These are phyloP conservation scores for Pichia membranifaciens DNA, from an alignment of 805 yeast species.

Conservation along the genomic window DNA sequence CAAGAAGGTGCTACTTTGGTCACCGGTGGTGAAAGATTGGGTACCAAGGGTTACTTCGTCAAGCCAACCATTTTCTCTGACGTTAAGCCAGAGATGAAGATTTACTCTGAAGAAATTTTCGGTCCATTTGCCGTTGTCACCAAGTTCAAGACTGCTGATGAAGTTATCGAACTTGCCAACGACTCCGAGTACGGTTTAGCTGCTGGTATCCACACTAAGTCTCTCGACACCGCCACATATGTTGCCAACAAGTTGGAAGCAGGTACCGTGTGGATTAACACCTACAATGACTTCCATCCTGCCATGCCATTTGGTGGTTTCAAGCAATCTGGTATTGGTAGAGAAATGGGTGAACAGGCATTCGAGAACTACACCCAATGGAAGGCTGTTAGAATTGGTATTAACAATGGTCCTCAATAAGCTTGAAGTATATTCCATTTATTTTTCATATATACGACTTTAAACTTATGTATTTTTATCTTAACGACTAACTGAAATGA, in stretches of 20 bases:
- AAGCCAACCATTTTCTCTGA: slow-evolving; percentile 85
- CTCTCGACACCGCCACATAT: slow-evolving; percentile 57
- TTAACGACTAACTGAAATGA: too few species aligned
- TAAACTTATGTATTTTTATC: background rate
- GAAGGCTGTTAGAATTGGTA: slow-evolving; percentile 55
- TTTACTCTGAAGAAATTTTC: slow-evolving; percentile 85
- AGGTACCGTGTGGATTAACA: slow-evolving; percentile 81
- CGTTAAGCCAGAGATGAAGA: slow-evolving; percentile 64
- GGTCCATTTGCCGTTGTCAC: slow-evolving; percentile 82
- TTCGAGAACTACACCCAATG: slow-evolving; percentile 59
- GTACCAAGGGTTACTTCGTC: slow-evolving; percentile 64
- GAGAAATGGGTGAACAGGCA: slow-evolving; percentile 68
- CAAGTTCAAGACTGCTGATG: slow-evolving; percentile 68
- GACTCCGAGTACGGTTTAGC: slow-evolving; percentile 79
- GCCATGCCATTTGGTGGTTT: slow-evolving; percentile 69
- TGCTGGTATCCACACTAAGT: slow-evolving; percentile 77
- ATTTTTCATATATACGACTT: background rate
- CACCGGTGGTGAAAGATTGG: slow-evolving; percentile 76
- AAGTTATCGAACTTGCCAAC: slow-evolving; percentile 69
- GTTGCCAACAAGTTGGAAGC: slow-evolving; percentile 65
- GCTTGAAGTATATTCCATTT: background rate
- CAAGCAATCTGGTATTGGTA: slow-evolving; percentile 63
- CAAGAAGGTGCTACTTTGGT: slow-evolving; percentile 64
- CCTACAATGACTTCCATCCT: slow-evolving; percentile 62
- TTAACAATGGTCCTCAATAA: slow-evolving; percentile 21